Evolutionary conservation across 148 eudicot species (phyloP), one percentile per base, ranked within the genome.

Genomic region (Fagopyrum tataricum): DNA sequence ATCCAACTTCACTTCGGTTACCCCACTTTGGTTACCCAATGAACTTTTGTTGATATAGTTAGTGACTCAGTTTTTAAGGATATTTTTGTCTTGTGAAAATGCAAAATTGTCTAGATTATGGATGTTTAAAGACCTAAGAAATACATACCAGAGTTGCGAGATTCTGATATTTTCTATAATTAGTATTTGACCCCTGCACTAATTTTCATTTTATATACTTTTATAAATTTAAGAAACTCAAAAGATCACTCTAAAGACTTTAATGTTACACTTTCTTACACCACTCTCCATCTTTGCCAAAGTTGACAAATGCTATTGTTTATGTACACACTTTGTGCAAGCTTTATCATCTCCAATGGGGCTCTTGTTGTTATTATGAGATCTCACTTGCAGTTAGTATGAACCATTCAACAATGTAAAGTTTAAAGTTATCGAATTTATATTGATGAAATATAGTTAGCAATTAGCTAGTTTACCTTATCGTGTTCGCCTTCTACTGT

Each of bases 11-110:
- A n/a, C n/a, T n/a, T n/a, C n/a, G n/a, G n/a, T n/a, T n/a, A n/a
- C n/a, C n/a, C n/a, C n/a, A n/a, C n/a, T n/a, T n/a, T n/a, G n/a
- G n/a, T n/a, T n/a, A n/a, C n/a, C n/a, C n/a, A n/a, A n/a, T n/a
- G n/a, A n/a, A n/a, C n/a, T n/a, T n/a, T 37, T 64, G 69, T 64
- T 21, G 43, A 64, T 64, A 58, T 58, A 64, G 69, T 64, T 43
- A 58, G 64, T 37, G 69, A 37, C 43, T 64, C 69, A 20, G 64
- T 37, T 15, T 64, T n/a, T n/a, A n/a, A 64, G 69, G 69, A 17
- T 61, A 61, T 6, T 61, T 59, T 7, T 15, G 23, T 26, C 7
- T 61, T 11, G 67, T 61, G 67, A 24, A 61, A 61, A 64, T 37
- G 44, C 69, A 64, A 37, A 64, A 61, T 14, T 39, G 39, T 37